Base-by-base conservation (phyloP, 192 early-diverging fungal species). In the Phlyctochytrium arcticum region DNA sequence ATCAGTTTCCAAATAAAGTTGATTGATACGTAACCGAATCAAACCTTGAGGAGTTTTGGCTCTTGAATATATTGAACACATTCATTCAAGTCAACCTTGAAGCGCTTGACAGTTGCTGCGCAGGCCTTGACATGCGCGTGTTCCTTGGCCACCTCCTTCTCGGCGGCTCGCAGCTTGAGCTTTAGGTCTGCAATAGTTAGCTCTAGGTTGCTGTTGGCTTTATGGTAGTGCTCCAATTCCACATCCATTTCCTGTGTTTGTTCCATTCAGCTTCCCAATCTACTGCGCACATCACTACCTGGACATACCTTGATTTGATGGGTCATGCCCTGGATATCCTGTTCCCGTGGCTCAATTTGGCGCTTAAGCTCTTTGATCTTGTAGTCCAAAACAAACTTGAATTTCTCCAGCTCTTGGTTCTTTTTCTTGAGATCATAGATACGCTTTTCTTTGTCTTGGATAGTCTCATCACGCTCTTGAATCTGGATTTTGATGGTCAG, bases 391-490 rank as follows among this genome's bases (percentile, higher is more conserved):
- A 86, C 85, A 51, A 86, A 86, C 61, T 86, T 86, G 71, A 86
- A 86, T 63, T 86, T 86, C 62, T 86, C 85, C 15, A 86, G 75
- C 73, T 86, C 85, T 48, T 85, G 83, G 54, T 86, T 86, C 70
- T 86, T 86, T 51, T 86, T 86, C 60, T 86, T 86, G 27, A 86
- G 60, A 53, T 85, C 83, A 55, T 86, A 85, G 46, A 86, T 81
- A 23, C 83, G 73, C 61, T 78, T 79, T 54, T 86, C 85, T 58
- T 86, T 86, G 67, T 86, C 83, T 50, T 81, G 78, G 44, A 86
- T 83, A 17, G 83, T 80, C 49, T 83, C 85, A 55, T 86, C 83
- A 5, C 84, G 59, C 60, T 86, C 84, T 71, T 82, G 82, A 44
- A 85, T 85, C 84, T 83, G 51, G n/a, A n/a, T n/a, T n/a, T n/a